Base-by-base conservation (phyloP, 768 basidiomycete genomes). In the Rhodotorula babjevae region DNA sequence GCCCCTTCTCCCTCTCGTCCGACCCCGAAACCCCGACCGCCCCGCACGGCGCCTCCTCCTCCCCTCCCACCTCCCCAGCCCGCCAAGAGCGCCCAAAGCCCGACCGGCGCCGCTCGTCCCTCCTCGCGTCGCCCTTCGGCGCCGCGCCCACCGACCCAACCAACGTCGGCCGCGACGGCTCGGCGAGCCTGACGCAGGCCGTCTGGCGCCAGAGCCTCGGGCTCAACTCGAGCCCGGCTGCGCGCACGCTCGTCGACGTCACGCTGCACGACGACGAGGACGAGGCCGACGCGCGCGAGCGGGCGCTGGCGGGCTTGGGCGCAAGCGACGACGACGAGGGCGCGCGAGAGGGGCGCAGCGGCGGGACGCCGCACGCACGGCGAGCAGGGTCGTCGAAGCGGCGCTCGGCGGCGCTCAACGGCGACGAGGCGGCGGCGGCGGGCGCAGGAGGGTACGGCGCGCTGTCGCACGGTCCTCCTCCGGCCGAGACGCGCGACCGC, bases 201-300 rank as follows among this genome's bases (percentile, higher is more conserved):
- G 71, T 72, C 14, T 72, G 71, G 71, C 23, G 71, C 11, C 67
- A 72, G 46, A 36, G 29, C n/a, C 29, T 72, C 52, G 67, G 67
- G 9, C 53, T 72, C 25, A 58, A 59, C 8, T 44, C 64, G 63
- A 58, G 52, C 36, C 49, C 66, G 33, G 4, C 50, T n/a, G 58
- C 58, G 1, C 21, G 31, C 18, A 47, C 36, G 50, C 6, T 67
- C 27, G 19, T 52, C 1, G 58, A 60, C 3, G 36, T 67, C 6
- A 1, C 10, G 16, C 33, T 67, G 25, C n/a, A 53, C 29, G 58
- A n/a, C 11, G 33, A 49, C 11, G 44, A 23, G 21, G 56, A 65
- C 19, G 57, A 40, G 5, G 56, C 36, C 36, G 36, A 36, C 36
- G 36, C 4, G 36, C 36, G 36, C 36, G 36, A 36, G 36, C 36